A percentile compares a stretch with the other conserved stretches of the same genome.
phyloP scores from a whole-genome alignment of 1,284 basidiomycete genomes.

The Austroboletus novae-zelandiae region DNA sequence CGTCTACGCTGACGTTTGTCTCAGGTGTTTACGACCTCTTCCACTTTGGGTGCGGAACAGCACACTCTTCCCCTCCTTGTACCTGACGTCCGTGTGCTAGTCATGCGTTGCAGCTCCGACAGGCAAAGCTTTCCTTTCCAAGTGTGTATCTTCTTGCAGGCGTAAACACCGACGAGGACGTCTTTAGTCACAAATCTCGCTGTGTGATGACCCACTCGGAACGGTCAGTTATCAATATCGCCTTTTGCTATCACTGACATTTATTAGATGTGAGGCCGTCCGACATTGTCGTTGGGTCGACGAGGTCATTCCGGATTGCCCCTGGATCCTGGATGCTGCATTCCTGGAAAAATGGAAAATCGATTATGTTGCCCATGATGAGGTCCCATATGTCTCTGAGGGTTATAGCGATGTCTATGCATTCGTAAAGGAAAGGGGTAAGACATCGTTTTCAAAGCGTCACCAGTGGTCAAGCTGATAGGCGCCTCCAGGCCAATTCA shows the following conservation, averaged over 20 bases:
- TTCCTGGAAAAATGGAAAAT: constrained; percentile 86
- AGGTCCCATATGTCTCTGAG: constrained; percentile 75
- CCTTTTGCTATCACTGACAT: constrained; percentile 14
- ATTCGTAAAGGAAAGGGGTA: constrained; percentile 79
- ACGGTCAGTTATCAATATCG: constrained; percentile 45
- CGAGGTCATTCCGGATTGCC: constrained; percentile 91
- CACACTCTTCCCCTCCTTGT: constrained; percentile 5
- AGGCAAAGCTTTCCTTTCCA: constrained; percentile 92
- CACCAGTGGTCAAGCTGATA: constrained; percentile 1
- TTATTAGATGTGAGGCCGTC: constrained; percentile 72
- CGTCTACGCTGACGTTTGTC: constrained; percentile 14
- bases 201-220: constrained; percentile 88
- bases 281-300: constrained; percentile 97
- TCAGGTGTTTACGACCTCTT: constrained; percentile 90
- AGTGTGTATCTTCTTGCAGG: constrained; percentile 88
- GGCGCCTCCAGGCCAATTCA: constrained; percentile 77
- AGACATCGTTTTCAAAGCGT: constrained; percentile 9
- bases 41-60: constrained; percentile 78
- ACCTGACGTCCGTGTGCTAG: constrained; percentile 39
- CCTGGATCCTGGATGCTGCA: constrained; percentile 85
- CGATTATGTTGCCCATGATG: constrained; percentile 97
- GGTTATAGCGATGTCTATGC: constrained; percentile 86
- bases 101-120: constrained; percentile 90
- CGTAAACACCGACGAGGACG: constrained; percentile 83
- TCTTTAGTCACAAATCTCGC: constrained; percentile 72